phyloP scores from a whole-genome alignment of 1,284 basidiomycete species.

The Ceratobasidium sp. region DNA sequence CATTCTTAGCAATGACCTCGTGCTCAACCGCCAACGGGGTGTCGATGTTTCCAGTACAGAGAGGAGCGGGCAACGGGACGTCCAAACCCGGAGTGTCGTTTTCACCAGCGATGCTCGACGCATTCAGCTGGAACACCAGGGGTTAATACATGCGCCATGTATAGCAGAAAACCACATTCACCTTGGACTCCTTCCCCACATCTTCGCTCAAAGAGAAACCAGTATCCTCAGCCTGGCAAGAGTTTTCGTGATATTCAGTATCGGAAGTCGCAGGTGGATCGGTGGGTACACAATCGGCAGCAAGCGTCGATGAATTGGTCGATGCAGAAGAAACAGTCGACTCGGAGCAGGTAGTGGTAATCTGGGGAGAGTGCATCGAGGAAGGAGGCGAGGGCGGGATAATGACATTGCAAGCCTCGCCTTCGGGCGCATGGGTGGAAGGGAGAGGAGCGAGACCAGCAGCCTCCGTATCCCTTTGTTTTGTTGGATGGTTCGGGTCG shows the following conservation, averaged over 20 bases:
- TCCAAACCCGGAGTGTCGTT: neutral
- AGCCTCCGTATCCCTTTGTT: neutral
- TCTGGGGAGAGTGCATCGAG: neutral
- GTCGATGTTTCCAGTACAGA: neutral
- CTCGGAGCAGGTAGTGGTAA: neutral
- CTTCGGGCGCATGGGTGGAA: neutral
- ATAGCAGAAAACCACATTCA: neutral
- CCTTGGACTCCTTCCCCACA: neutral
- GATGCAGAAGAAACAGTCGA: neutral
- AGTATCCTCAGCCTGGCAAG: neutral
- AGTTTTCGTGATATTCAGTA: neutral
- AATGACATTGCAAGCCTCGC: neutral
- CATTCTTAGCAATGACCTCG: neutral
- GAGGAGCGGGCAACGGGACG: too few species aligned
- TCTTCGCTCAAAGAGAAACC: neutral
- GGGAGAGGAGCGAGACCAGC: too few species aligned
- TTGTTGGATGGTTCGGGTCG: neutral
- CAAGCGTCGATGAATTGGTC: neutral
- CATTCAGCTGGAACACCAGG: neutral
- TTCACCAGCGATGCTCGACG: neutral
- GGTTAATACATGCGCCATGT: neutral
- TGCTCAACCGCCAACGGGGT: neutral
- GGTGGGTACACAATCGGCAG: neutral
- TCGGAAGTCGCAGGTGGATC: neutral
- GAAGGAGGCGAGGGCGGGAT: neutral